Evolutionary conservation across 2,329 filamentous ascomycete species (phyloP), one percentile per base, ranked within the genome.

Genomic region (Hypoxylon sp.): DNA sequence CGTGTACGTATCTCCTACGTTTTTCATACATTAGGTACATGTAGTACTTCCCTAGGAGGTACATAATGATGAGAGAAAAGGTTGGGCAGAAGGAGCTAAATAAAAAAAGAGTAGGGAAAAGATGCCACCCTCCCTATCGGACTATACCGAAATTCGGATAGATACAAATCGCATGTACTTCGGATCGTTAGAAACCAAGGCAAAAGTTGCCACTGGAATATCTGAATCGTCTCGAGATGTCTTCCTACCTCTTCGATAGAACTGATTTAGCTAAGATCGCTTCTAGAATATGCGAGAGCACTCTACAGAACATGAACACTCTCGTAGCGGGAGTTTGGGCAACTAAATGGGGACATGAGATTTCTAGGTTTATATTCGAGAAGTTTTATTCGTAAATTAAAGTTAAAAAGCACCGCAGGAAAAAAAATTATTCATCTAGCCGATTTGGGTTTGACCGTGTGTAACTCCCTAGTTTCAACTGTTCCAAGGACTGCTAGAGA

Each of bases 101-200:
- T 49, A 11, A 36, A 25, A 25, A 56, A 43, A 61, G 52, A 46
- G 45, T 38, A n/a, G 56, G 52, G 11, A 43, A 19, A 30, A 38
- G 32, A 6, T 51, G 36, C 25, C 23, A 11, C 19, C 30, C 30
- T 30, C 67, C 60, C 55, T 53, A 62, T 64, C 67, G 64, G 64
- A 67, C 64, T 43, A 67, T 67, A 56, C 63, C 67, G 63, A 65
- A 49, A 60, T 50, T 56, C 57, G 56, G 52, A 53, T 65, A 62
- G 60, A 64, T 69, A 48, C 63, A 61, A 58, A 56, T 43, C 21
- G 51, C 53, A 48, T 61, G 58, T 36, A 65, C 56, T 55, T 53
- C 49, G 55, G 30, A 9, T 51, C 21, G 60, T 51, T 56, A 45
- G 25, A 32, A 25, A 32, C 25, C 51, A n/a, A 57, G 45, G 34